Percentiles rank a stretch among this genome's conserved stretches.
phyloP scores from a whole-genome alignment of 2,329 filamentous ascomycete species.

The Aspergillus sergii region DNA sequence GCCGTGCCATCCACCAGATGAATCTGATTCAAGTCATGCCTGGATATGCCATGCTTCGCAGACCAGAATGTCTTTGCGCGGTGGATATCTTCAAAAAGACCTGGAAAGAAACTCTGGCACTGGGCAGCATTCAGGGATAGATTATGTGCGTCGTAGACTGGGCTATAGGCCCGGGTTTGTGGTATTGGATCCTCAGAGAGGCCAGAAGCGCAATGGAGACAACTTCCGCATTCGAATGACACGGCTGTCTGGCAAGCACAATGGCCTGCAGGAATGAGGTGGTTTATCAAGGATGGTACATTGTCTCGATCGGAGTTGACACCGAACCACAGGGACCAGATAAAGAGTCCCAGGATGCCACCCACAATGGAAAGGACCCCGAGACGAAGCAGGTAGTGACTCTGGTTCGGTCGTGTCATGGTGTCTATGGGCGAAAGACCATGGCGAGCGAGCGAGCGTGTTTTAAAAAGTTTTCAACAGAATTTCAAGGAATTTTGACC shows the following conservation, averaged over 20 bases:
- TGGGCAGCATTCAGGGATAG: conserved; percentile 22
- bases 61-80: conserved; percentile 26
- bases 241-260: conserved; percentile 25
- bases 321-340: conserved; percentile 17
- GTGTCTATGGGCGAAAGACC: background rate
- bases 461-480: background rate
- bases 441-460: background rate
- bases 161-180: conserved; percentile 21
- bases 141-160: conserved; percentile 26
- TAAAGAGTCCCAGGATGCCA: background rate
- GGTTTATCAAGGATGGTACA: conserved; percentile 25
- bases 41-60: conserved; percentile 16
- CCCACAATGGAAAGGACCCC: background rate
- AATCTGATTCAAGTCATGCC: conserved; percentile 23
- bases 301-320: conserved; percentile 30
- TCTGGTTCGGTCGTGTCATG: background rate
- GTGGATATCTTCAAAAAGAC: conserved; percentile 29
- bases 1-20: conserved; percentile 29
- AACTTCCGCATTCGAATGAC: conserved; percentile 25
- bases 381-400: background rate
- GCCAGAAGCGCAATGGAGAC: conserved; percentile 9
- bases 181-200: background rate
- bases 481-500: background rate
- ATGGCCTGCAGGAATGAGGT: conserved; percentile 30
- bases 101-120: conserved; percentile 30